These are phyloP conservation scores for Colletotrichum truncatum DNA, from an alignment of 2,329 filamentous ascomycete species.

Conservation along the genomic window DNA sequence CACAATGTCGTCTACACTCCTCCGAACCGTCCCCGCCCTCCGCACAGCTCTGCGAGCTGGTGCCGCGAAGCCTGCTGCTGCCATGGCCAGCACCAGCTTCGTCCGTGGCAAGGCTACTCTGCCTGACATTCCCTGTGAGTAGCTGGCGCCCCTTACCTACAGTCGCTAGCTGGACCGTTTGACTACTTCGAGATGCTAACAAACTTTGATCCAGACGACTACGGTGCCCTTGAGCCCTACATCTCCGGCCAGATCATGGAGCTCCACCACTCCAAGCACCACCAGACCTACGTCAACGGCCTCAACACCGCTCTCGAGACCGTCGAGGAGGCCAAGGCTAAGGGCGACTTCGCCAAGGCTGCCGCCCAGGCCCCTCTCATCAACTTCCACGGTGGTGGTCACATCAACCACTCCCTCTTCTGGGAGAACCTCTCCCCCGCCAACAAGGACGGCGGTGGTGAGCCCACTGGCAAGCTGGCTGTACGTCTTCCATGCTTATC, in stretches of 20 bases:
- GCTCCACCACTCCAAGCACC: slow-evolving; percentile 93
- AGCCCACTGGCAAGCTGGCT: slow-evolving; percentile 69
- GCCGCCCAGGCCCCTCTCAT: slow-evolving; percentile 63
- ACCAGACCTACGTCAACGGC: slow-evolving; percentile 91
- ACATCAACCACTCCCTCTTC: slow-evolving; percentile 88
- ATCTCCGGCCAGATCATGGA: slow-evolving; percentile 96
- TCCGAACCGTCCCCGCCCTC: slow-evolving; percentile 73
- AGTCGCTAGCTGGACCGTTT: no score
- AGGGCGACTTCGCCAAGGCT: slow-evolving; percentile 65
- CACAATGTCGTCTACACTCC: slow-evolving; percentile 79
- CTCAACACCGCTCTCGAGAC: slow-evolving; percentile 85
- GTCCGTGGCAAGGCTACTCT: slow-evolving; percentile 90
- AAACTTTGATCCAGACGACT: slow-evolving; percentile 76
- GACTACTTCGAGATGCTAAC: no score
- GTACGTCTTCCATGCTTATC: slow-evolving; percentile 55
- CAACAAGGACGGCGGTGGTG: slow-evolving; percentile 68
- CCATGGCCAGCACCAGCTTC: slow-evolving; percentile 79
- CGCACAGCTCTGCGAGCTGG: slow-evolving; percentile 77
- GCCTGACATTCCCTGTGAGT: slow-evolving; percentile 78
- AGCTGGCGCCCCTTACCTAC: neutral
- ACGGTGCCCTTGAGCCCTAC: slow-evolving; percentile 86
- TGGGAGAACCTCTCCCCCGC: slow-evolving; percentile 83
- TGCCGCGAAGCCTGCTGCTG: slow-evolving; percentile 67
- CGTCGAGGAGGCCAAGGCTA: slow-evolving; percentile 69
- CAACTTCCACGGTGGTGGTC: slow-evolving; percentile 86